A percentile compares a stretch with the other conserved stretches of the same genome.
These are phyloP conservation scores for Aspergillus haitiensis DNA, from an alignment of 495 filamentous ascomycete species.

Conservation along the genomic window DNA sequence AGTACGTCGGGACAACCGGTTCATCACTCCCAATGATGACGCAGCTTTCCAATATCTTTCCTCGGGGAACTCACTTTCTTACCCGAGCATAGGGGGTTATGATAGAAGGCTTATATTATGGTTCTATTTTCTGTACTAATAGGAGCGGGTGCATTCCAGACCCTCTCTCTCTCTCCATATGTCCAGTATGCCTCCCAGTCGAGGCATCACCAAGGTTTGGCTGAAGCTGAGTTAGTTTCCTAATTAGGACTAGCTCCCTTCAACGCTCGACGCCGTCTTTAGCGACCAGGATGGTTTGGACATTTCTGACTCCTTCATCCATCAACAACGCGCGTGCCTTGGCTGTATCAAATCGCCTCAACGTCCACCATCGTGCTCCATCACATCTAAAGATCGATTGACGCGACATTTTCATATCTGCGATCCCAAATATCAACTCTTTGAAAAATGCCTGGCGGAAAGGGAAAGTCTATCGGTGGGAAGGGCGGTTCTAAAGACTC, in stretches of 20 bases:
- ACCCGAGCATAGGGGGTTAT: not conserved
- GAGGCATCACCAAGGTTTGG: constrained; percentile 15
- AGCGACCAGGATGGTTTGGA: constrained; percentile 45
- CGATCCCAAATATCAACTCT: constrained; percentile 32
- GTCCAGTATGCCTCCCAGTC: not conserved
- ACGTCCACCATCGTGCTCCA: constrained; percentile 36
- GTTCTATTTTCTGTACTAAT: not conserved
- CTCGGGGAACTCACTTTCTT: not conserved
- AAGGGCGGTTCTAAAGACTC: constrained; percentile 81
- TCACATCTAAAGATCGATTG: constrained; percentile 23
- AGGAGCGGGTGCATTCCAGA: not conserved
- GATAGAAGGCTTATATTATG: not conserved
- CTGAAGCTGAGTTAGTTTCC: constrained; percentile 29
- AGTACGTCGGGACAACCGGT: constrained; percentile 4
- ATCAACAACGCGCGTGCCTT: constrained; percentile 51
- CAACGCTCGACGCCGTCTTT: constrained; percentile 39
- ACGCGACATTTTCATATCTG: constrained; percentile 30
- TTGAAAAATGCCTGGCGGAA: constrained; percentile 74
- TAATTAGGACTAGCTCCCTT: constrained; percentile 43
- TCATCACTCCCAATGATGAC: constrained; percentile 10
- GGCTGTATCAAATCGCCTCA: constrained; percentile 34
- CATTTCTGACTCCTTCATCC: constrained; percentile 53
- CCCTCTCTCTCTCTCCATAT: not conserved
- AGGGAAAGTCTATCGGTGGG: constrained; percentile 91
- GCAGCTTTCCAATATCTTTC: constrained; percentile 8